Base-by-base conservation (phyloP, 208 protist species). In the Acanthamoeba sp. region DNA sequence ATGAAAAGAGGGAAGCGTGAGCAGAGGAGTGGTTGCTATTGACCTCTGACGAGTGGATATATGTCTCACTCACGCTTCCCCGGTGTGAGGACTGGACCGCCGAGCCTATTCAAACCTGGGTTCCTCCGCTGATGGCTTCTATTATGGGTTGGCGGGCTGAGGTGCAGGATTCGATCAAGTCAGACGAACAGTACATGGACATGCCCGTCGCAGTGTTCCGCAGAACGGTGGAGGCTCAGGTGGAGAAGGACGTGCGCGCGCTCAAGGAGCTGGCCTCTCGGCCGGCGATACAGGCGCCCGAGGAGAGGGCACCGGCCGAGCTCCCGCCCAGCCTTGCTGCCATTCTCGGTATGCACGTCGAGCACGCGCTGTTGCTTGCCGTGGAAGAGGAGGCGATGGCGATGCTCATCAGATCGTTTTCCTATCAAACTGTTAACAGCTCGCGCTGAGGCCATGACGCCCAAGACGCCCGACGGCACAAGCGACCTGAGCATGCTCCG, bases 271-370 rank as follows among this genome's bases (percentile, higher is more conserved):
- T 84, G 18, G 38, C 42, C 29, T 84, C 73, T 45, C 36, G 73
- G 24, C 73, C 73, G 14, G 22, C 42, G 24, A 22, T 52, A 34
- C 73, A 45, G 32, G 73, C 32, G 38, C 34, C 66, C 7, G 24
- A 27, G 10, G 40, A 84, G 40, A 0, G 22, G 38, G 40, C 73
- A 9, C 22, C 73, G 14, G 24, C 73, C 40, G n/a, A 18, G 24
- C 73, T 84, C 27, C 73, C 73, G 40, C 73, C 73, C 9, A 84
- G 24, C 73, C 73, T 84, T n/a, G 73, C 73, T 14, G 73, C 73
- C 36, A 84, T 84, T 32, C 73, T 84, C 12, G 73, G 73, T 84
- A 84, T 52, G 14, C n/a, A 40, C 22, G 18, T 24, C 29, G 18
- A 0, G 0, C 2, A 66, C 27, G 59, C 59, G 24, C n/a, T n/a